Evolutionary conservation across 306 rosid genomes (phyloP), one percentile per base, ranked within the genome.

Genomic region (Abrus precatorius): DNA sequence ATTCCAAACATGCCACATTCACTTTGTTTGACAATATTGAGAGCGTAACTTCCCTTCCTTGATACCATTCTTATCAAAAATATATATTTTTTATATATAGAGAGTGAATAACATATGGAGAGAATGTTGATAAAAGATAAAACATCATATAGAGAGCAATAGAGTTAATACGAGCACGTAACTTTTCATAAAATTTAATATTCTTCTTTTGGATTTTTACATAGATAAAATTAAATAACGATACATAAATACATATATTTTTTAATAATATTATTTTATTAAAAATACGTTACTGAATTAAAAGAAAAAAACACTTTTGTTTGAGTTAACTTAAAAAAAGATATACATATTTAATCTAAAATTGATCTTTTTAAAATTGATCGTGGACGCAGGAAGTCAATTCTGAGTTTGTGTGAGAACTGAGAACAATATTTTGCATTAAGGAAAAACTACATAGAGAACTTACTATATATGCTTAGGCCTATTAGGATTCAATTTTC

Each of bases 391-490:
- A 44, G 48, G 8, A 44, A 44, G 48, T 44, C 7, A 50, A 12
- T 50, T 52, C 57, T 8, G 7, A n/a, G 57, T 52, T 12, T 10
- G 54, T 11, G 7, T 52, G 1, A 36, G 14, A 41, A 60, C 30
- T 57, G 38, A 43, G 43, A 61, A 61, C 4, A 10, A 33, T 34
- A 61, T 61, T 62, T 36, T 62, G 69, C 34, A 36, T 62, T 5
- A 13, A 36, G 6, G 12, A 38, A 38, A 63, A 63, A 32, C 67
- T 5, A 61, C 3, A 3, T 3, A 3, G 29, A 59, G 40, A 62
- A 62, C 12, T 63, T 63, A n/a, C 69, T 7, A 63, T n/a, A 38
- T 38, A 63, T 36, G 69, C 30, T 38, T 63, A 63, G 30, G 6
- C 6, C 47, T 12, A 13, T 11, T 14, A 1, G 28, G 28, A 52